Evolutionary conservation across 2,329 filamentous ascomycete genomes (phyloP), one percentile per base, ranked within the genome.

Genomic region (Colletotrichum cuscutae): DNA sequence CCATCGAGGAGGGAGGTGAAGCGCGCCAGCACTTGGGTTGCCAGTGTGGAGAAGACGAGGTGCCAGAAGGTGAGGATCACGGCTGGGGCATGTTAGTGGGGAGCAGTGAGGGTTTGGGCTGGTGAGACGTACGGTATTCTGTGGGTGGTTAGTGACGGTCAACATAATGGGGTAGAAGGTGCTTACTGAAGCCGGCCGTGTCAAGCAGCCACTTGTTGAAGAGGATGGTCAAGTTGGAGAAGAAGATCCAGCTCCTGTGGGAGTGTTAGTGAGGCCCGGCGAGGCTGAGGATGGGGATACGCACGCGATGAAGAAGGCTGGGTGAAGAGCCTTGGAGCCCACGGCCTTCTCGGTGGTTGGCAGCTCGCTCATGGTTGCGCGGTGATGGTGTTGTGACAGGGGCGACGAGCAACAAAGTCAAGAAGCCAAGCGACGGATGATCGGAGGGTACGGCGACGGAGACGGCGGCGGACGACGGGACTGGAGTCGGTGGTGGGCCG

Each of bases 151-250:
- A 79, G 77, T 57, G 8, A 22, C 52, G 35, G 3, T n/a, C 19
- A 46, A 1, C 19, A 11, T 32, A 5, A 32, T 13, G 60, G 52
- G 59, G 53, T 13, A 8, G 56, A 11, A 72, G 59, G 62, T 75
- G 87, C 92, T 87, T 85, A 94, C 93, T 88, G 83, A 96, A 96
- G 70, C 92, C 89, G 78, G 89, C 89, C 74, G 90, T 91, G 80
- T 94, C 90, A 72, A 97, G 89, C 62, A 97, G 90, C 90, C 93
- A 95, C 86, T 97, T 97, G 88, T 97, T 97, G 88, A 97, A 97
- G 74, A 97, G 85, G 80, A 97, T 97, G 74, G 95, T 95, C 78
- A 90, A 87, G 76, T 94, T 96, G 78, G 94, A 97, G 80, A 97
- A 90, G 76, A 94, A 88, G 77, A 97, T 97, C 94, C 95, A 97